Evolutionary conservation across 768 basidiomycete genomes (phyloP).

Genomic region (Suillus bovinus): DNA sequence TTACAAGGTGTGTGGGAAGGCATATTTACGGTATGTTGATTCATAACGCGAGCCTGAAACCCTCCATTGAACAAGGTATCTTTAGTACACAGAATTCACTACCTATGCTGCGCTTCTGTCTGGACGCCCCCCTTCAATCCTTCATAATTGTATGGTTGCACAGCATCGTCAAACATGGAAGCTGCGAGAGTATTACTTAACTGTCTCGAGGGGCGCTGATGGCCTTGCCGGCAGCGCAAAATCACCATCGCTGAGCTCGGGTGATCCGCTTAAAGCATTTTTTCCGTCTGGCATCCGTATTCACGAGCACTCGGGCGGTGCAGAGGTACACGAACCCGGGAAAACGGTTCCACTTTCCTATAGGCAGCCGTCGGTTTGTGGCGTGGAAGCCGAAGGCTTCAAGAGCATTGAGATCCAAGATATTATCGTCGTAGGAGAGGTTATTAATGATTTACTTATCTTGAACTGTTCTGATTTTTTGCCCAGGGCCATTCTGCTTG

Average conservation of each 20-base stretch:
- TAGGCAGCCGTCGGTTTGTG: conserved; percentile 24
- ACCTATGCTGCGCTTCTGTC: conserved; percentile 78
- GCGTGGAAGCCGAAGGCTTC: conserved; percentile 16
- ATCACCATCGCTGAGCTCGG: conserved; percentile 45
- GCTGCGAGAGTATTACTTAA: conserved; percentile 72
- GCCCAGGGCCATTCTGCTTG: conserved; percentile 87
- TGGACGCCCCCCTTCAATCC: conserved; percentile 59
- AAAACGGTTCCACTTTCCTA: conserved; percentile 31
- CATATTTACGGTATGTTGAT: conserved; percentile 60
- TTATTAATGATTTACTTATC: conserved; percentile 25
- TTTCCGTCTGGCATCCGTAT: conserved; percentile 56
- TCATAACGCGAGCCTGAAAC: background rate
- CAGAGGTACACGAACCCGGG: conserved; percentile 49
- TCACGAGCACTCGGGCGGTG: conserved; percentile 46
- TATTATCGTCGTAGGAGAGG: conserved; percentile 76
- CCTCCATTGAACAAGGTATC: conserved; percentile 4
- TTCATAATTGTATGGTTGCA: conserved; percentile 77
- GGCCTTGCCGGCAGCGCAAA: conserved; percentile 1
- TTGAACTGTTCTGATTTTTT: conserved; percentile 10
- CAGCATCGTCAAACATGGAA: conserved; percentile 92
- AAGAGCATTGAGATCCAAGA: conserved; percentile 43
- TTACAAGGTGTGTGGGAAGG: conserved; percentile 83
- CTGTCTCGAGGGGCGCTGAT: conserved; percentile 33
- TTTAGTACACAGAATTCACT: conserved; percentile 80
- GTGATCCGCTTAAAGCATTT: conserved; percentile 63